These are phyloP conservation scores for Lentithecium fluviatile DNA, from an alignment of 495 filamentous ascomycete species.

Conservation along the genomic window DNA sequence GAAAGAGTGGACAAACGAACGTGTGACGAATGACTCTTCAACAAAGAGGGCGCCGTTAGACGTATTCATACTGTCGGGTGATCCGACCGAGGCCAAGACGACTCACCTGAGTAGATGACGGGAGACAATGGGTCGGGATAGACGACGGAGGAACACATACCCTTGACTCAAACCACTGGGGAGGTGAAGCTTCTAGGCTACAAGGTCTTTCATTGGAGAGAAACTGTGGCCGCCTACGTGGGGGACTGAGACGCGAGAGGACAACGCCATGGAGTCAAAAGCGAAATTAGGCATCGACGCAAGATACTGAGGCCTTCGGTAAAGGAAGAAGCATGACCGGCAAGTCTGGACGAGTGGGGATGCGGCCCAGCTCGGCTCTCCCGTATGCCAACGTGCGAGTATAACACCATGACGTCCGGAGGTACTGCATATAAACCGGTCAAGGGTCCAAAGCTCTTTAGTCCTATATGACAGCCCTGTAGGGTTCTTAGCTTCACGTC, in stretches of 20 bases:
- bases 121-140: conserved; percentile 12
- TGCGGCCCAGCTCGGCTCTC: conserved; percentile 30
- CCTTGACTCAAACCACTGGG: conserved; percentile 37
- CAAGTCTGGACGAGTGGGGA: conserved; percentile 15
- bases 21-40: conserved; percentile 16
- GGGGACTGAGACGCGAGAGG: conserved; percentile 33
- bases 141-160: conserved; percentile 29
- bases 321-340: conserved; percentile 9
- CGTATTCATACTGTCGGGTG: conserved; percentile 23
- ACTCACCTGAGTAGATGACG: conserved; percentile 17
- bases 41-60: background rate
- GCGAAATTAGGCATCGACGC: conserved; percentile 31
- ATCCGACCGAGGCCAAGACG: conserved; percentile 4
- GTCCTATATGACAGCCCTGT: conserved; percentile 28
- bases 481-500: conserved; percentile 15
- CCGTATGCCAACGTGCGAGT: conserved; percentile 26
- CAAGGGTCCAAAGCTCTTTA: conserved; percentile 14
- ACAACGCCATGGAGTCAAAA: conserved; percentile 26
- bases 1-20: conserved; percentile 13
- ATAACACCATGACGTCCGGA: conserved; percentile 22
- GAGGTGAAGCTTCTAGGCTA: conserved; percentile 27
- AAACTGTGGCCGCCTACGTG: conserved; percentile 3
- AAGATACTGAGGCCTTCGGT: conserved; percentile 10
- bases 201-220: conserved; percentile 28
- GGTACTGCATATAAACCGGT: conserved; percentile 14